Conservation (phyloP, 1,139 yeast genomes). For the Trichomonascaceae sp. region DNA sequence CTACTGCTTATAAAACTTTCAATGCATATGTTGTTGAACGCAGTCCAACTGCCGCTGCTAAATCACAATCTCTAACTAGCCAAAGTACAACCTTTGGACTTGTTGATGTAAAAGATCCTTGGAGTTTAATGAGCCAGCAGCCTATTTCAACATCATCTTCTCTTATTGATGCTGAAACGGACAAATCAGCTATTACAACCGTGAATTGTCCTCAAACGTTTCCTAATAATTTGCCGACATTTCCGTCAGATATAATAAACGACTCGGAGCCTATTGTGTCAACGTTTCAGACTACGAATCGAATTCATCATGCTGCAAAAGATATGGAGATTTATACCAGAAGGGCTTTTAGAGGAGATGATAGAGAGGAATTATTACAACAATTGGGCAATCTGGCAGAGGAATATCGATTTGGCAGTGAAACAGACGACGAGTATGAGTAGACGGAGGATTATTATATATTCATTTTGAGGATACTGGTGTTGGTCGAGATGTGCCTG, state of each 20-base stretch:
- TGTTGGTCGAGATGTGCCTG: too few relatives aligned
- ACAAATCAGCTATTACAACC: conserved; percentile 15
- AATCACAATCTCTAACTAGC: background rate
- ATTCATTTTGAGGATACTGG: background rate
- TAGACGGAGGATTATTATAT: conserved; percentile 2
- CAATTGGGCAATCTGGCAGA: conserved; percentile 44
- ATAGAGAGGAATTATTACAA: conserved; percentile 59
- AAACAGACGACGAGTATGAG: conserved; percentile 36
- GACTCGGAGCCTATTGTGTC: conserved; percentile 27
- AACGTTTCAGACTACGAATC: conserved; percentile 43
- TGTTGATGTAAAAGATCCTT: conserved; percentile 10
- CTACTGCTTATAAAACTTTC: conserved; percentile 8
- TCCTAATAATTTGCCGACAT: conserved; percentile 20
- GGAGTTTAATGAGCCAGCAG: conserved; percentile 10
- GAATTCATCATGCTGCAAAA: conserved; percentile 42
- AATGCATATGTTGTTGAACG: background rate
- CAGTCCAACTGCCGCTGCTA: background rate
- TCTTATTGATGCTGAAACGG: conserved; percentile 19
- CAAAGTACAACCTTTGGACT: conserved; percentile 4
- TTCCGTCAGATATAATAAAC: conserved; percentile 20
- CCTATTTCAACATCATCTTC: background rate
- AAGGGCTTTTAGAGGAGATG: conserved; percentile 42
- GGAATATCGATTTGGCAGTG: conserved; percentile 55
- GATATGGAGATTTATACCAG: conserved; percentile 45
- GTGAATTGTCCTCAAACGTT: conserved; percentile 19